Conservation (phyloP, 2,329 filamentous ascomycete genomes). For the Colletotrichum filicis region DNA sequence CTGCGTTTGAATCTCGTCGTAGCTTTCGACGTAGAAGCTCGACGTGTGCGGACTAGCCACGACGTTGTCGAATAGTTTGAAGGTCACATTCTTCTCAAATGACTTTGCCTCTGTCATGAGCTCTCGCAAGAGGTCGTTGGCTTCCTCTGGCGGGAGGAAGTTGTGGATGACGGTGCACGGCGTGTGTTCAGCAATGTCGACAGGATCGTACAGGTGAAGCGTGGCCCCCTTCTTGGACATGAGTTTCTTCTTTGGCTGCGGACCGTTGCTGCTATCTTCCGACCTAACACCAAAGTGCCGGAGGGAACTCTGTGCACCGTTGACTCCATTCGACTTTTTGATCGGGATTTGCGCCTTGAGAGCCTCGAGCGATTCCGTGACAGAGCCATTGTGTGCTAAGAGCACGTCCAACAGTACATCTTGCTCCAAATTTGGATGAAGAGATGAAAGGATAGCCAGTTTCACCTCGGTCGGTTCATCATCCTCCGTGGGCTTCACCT, state of each 20-base stretch:
- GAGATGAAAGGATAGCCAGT: conserved; percentile 82
- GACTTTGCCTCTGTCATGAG: conserved; percentile 78
- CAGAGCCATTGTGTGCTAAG: conserved; percentile 80
- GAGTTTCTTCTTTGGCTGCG: conserved; percentile 56
- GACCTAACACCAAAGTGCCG: conserved; percentile 56
- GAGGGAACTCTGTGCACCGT: conserved; percentile 73
- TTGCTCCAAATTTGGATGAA: conserved; percentile 73
- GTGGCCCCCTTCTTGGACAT: conserved; percentile 84
- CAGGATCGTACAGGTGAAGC: conserved; percentile 83
- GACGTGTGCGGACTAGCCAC: conserved; percentile 88
- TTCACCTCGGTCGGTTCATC: conserved; percentile 92
- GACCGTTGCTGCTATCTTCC: background rate
- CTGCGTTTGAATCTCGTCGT: conserved; percentile 75
- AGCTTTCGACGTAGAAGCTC: conserved; percentile 83
- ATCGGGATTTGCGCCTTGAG: conserved; percentile 52
- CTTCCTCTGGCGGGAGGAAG: conserved; percentile 79
- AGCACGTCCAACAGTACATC: conserved; percentile 81
- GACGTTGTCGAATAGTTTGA: conserved; percentile 89
- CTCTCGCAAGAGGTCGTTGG: conserved; percentile 79
- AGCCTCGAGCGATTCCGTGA: conserved; percentile 70
- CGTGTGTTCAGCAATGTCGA: conserved; percentile 84
- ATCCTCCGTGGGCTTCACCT: conserved; percentile 47
- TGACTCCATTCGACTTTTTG: conserved; percentile 48
- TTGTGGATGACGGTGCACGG: conserved; percentile 95
- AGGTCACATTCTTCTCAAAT: conserved; percentile 74